A percentile compares a stretch with the other conserved stretches of the same genome.
These are phyloP conservation scores for Flaveria trinervia DNA, from an alignment of 129 eudicot species.

Conservation along the genomic window DNA sequence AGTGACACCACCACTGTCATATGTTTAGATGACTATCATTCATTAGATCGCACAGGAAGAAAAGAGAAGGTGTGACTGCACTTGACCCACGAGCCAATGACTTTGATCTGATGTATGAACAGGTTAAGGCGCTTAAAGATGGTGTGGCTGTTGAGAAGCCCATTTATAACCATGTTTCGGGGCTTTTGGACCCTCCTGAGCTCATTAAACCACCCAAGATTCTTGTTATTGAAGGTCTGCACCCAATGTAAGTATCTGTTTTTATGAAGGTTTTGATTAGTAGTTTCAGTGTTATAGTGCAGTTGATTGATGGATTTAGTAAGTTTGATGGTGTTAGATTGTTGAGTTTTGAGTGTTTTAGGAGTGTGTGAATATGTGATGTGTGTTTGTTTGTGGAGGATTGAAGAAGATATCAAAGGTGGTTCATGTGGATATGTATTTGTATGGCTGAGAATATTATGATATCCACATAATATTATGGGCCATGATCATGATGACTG, in stretches of 20 bases:
- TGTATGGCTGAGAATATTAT: constrained; percentile 52
- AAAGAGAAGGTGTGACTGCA: constrained; percentile 88
- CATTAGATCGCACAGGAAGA: constrained; percentile 84
- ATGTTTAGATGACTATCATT: constrained; percentile 87
- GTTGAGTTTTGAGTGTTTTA: constrained; percentile 11
- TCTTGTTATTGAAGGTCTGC: constrained; percentile 89
- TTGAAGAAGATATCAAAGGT: constrained; percentile 33
- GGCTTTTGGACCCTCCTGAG: constrained; percentile 89
- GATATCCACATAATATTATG: constrained; percentile 24
- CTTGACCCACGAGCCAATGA: constrained; percentile 90
- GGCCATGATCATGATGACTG: background rate
- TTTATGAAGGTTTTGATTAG: too few relatives aligned
- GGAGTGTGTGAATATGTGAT: constrained; percentile 1
- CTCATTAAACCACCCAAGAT: constrained; percentile 87
- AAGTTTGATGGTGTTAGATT: constrained; percentile 23
- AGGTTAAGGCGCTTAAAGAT: constrained; percentile 74
- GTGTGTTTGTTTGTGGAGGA: constrained; percentile 33
- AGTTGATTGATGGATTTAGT: background rate
- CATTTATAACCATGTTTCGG: constrained; percentile 85
- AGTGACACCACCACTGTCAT: constrained; percentile 91
- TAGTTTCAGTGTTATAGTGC: background rate
- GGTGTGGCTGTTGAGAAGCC: constrained; percentile 78
- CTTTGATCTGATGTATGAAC: constrained; percentile 94
- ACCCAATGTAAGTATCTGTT: constrained; percentile 70
- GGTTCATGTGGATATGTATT: constrained; percentile 30